These are phyloP conservation scores for Ensete glaucum DNA, from an alignment of 176 grass and related monocot species.

Conservation along the genomic window DNA sequence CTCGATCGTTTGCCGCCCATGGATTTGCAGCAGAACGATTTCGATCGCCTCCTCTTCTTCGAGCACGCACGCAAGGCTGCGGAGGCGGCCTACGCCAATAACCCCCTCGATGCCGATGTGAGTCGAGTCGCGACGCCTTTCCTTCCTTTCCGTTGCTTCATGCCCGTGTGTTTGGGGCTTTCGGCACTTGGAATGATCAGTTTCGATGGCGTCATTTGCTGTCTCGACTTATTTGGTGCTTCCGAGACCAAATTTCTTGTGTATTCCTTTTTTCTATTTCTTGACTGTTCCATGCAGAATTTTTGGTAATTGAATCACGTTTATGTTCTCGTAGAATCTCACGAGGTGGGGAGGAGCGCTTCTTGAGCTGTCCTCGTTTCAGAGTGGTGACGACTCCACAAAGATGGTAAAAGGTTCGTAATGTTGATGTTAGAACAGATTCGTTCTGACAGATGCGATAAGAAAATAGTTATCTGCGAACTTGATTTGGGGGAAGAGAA, in stretches of 20 bases:
- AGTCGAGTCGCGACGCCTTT: background rate
- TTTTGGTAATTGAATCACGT: background rate
- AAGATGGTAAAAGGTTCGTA: constrained; percentile 31
- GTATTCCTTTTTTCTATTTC: no score
- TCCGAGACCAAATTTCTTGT: no score
- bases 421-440: background rate
- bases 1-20: background rate
- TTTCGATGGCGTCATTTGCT: background rate
- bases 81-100: constrained; percentile 23
- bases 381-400: constrained; percentile 18
- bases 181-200: background rate
- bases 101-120: constrained; percentile 46
- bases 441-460: background rate
- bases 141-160: background rate
- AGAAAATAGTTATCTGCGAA: background rate
- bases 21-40: constrained; percentile 30
- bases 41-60: constrained; percentile 37
- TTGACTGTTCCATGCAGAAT: no score
- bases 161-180: background rate
- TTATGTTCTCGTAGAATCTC: constrained; percentile 31
- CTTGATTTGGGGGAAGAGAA: background rate
- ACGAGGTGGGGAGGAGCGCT: constrained; percentile 42
- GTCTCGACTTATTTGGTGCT: background rate
- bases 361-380: constrained; percentile 34
- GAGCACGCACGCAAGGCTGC: constrained; percentile 37